Evolutionary conservation across 2,329 filamentous ascomycete genomes (phyloP), one percentile per base, ranked within the genome.

Genomic region (Botrytis pseudocinerea): DNA sequence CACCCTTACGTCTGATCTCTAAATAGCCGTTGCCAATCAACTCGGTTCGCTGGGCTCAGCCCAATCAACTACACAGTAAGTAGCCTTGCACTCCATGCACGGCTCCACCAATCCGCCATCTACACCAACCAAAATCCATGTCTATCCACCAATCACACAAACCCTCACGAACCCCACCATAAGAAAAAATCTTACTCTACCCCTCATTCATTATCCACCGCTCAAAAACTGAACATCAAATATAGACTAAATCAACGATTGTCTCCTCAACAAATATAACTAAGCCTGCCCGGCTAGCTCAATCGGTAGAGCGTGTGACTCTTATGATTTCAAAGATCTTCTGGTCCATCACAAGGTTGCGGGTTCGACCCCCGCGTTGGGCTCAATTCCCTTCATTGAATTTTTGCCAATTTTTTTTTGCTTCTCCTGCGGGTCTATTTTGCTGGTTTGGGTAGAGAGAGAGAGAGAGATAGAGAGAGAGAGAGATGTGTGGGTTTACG

Each of bases 321-420:
- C 77, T 79, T 78, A 79, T 44, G 70, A 68, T 72, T 68, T 35
- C 16, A 54, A 57, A 54, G 35, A 54, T 54, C 64, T 68, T 40
- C 48, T 54, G 25, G 64, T 68, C 25, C 35, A 83, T 83, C 82
- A 82, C 79, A 83, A 83, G 82, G 82, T 81, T 83, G 82, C 81
- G 82, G 82, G 82, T 83, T 83, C 82, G 82, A 83, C 81, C 82
- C 82, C 82, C 82, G 80, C 81, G 76, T 79, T 78, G 77, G 78
- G 77, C 77, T 79, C 75, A 77, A 77, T 76, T 59, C 75, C 76
- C 64, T 68, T 68, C 64, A 28, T 57, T 57, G 44, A n/a, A 32
- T 25, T 38, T 28, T 42, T 40, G 14, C 12, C 1, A 3, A n/a
- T n/a, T n/a, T 40, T 65, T 65, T 65, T 38, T 44, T 32, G 2